Evolutionary conservation across 2,329 filamentous ascomycete species (phyloP), one percentile per base, ranked within the genome.

Genomic region (Mycosphaerella arachidis): DNA sequence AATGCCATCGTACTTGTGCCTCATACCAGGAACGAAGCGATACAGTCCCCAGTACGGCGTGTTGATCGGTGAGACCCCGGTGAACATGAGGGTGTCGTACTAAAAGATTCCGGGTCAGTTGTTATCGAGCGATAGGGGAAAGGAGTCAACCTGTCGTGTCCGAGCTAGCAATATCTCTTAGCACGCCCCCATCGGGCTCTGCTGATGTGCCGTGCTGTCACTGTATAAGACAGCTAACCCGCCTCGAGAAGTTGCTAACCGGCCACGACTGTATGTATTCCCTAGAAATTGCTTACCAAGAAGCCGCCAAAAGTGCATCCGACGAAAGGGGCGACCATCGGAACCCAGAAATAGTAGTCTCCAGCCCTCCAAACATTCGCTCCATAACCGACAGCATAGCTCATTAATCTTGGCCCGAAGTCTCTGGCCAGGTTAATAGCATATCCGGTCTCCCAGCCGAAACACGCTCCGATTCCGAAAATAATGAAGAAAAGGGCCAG

Each of bases 371-470:
- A 91, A 0, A 90, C 87, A 53, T 86, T 81, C 53, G 72, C 73
- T 0, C 86, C 86, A 69, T 91, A 91, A 1, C 88, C 88, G 56
- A 90, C 67, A 69, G 86, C 82, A 69, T 85, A 87, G 1, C 84
- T 83, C 63, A 88, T 83, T 48, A 90, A 72, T 10, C 88, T 78
- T 9, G 87, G 87, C 0, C 86, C 86, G 69, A 91, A 88, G 64
- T 91, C 88, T 73, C 88, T 81, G 37, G 87, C 88, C 46, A 89
- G 73, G 68, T 91, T 91, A 65, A 90, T 89, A 16, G 87, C 88
- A 73, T 89, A 91, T 40, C 88, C 87, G 1, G 88, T 91, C 72
- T 91, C 84, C 86, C 86, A 90, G 6, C 88, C 88, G 67, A 89
- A 90, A 70, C 86, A 88, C 33, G 86, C 85, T 18, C 87, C 87